These are phyloP conservation scores for Euphorbia schlechtendalii DNA, from an alignment of 441 rosid genomes.

Conservation along the genomic window DNA sequence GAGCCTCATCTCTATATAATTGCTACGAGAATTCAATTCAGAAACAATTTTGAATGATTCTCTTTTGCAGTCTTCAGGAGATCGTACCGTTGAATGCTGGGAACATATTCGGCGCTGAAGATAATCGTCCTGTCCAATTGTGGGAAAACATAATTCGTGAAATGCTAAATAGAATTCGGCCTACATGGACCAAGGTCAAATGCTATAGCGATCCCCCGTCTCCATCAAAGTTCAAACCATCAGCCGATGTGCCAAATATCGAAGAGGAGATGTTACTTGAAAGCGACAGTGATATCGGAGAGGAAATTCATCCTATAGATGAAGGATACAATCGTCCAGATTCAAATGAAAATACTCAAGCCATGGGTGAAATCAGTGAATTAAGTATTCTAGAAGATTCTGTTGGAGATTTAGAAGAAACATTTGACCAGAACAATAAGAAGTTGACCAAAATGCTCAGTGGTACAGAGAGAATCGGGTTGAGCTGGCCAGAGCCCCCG, in stretches of 20 bases:
- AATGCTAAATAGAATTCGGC: constrained; percentile 51
- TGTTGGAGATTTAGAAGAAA: constrained; percentile 21
- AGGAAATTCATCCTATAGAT: constrained; percentile 69
- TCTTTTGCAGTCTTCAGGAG: constrained; percentile 68
- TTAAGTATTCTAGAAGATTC: constrained; percentile 30
- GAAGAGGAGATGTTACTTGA: constrained; percentile 69
- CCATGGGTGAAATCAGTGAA: constrained; percentile 18
- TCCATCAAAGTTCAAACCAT: constrained; percentile 75
- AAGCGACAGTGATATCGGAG: constrained; percentile 70
- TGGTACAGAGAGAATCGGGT: constrained; percentile 70
- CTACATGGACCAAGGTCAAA: constrained; percentile 41
- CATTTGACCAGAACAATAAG: constrained; percentile 20
- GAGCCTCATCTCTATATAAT: background rate
- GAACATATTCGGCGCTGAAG: constrained; percentile 90
- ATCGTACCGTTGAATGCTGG: constrained; percentile 94
- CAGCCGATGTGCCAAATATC: constrained; percentile 54
- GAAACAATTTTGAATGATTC: constrained; percentile 14
- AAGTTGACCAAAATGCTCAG: constrained; percentile 57
- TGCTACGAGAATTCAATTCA: constrained; percentile 4
- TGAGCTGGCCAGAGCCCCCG: constrained; percentile 90
- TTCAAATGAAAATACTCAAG: constrained; percentile 21
- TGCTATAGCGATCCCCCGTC: constrained; percentile 91
- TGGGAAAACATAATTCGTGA: constrained; percentile 87
- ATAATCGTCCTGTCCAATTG: constrained; percentile 58
- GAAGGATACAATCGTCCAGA: constrained; percentile 37